Evolutionary conservation across 768 basidiomycete species (phyloP), one percentile per base, ranked within the genome.

Genomic region (Termitomyces sp.): DNA sequence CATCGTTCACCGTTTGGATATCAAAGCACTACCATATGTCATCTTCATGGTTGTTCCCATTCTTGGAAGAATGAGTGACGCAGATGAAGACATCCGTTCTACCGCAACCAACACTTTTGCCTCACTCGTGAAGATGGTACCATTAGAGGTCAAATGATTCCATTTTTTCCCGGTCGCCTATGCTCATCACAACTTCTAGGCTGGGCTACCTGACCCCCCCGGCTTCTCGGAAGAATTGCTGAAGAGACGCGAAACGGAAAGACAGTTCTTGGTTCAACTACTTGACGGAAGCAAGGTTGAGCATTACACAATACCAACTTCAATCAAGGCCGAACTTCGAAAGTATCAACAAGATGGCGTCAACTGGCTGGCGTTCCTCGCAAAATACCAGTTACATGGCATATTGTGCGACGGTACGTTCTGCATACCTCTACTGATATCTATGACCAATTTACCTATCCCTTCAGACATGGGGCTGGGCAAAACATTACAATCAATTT

Each of bases 271-370:
- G 49, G 88, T 86, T 46, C 97, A 99, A 71, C 81, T 99, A 9
- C 85, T 99, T 38, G 97, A 98, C 69, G 97, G 97, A 13, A 90
- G 82, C 68, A 97, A 98, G 74, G 94, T 98, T 16, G 92, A 95
- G 67, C 87, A 89, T 63, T 99, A 98, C 71, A 75, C 77, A 45
- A 85, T 99, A 1, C 94, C 97, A 0, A 86, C 95, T 58, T 76
- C 78, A 32, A 92, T 99, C 80, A 92, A 96, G 60, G 95, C 96
- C 36, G 94, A 98, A 66, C 79, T 99, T 52, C 90, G 97, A 61
- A 94, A 95, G 71, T 99, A 99, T 72, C 97, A 99, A 74, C 92
- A 94, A 75, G 97, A 99, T 59, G 97, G 97, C 38, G 92, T 99
- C 65, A 98, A 94, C 71, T 99, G 97, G 97, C 81, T 99, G 18